A percentile compares a stretch with the other conserved stretches of the same genome.
Conservation (phyloP, 352 stramenopile species). For the Phytophthora idaei region DNA sequence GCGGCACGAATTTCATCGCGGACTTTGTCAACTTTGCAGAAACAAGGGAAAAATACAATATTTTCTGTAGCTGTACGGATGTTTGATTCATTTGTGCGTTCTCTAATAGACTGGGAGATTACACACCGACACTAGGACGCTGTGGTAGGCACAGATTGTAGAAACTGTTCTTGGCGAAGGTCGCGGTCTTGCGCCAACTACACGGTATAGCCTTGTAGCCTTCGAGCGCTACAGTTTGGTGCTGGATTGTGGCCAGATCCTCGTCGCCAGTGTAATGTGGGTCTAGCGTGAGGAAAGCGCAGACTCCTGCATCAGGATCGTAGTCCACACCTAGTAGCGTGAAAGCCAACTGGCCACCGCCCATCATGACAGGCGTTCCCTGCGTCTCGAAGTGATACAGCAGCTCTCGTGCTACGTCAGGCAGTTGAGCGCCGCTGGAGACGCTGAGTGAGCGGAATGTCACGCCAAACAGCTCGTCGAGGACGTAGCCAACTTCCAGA, state of each 20-base stretch:
- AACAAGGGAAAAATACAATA: slow-evolving; percentile 44
- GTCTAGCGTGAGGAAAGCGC: slow-evolving; percentile 82
- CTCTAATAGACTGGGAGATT: slow-evolving; percentile 7
- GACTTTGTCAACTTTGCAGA: slow-evolving; percentile 27
- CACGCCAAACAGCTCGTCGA: slow-evolving; percentile 80
- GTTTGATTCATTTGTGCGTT: slow-evolving; percentile 9
- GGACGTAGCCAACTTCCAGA: slow-evolving; percentile 83
- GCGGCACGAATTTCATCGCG: slow-evolving; percentile 15
- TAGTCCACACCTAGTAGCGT: slow-evolving; percentile 83
- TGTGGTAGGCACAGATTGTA: slow-evolving; percentile 85
- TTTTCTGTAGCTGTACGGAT: slow-evolving; percentile 44
- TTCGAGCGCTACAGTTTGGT: slow-evolving; percentile 60
- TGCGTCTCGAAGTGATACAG: slow-evolving; percentile 79
- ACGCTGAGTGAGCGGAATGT: slow-evolving; percentile 74
- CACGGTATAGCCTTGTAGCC: slow-evolving; percentile 79
- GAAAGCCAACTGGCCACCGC: slow-evolving; percentile 80
- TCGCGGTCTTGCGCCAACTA: slow-evolving; percentile 65
- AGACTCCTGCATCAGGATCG: slow-evolving; percentile 60
- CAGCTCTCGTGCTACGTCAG: slow-evolving; percentile 68
- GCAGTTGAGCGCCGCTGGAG: slow-evolving; percentile 56
- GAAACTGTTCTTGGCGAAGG: slow-evolving; percentile 67
- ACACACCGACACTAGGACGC: slow-evolving; percentile 41
- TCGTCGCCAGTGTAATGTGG: slow-evolving; percentile 81
- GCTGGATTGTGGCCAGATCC: slow-evolving; percentile 72
- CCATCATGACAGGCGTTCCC: slow-evolving; percentile 89